These are phyloP conservation scores for Marasmius oreades DNA, from an alignment of 1,284 basidiomycete genomes.

Conservation along the genomic window DNA sequence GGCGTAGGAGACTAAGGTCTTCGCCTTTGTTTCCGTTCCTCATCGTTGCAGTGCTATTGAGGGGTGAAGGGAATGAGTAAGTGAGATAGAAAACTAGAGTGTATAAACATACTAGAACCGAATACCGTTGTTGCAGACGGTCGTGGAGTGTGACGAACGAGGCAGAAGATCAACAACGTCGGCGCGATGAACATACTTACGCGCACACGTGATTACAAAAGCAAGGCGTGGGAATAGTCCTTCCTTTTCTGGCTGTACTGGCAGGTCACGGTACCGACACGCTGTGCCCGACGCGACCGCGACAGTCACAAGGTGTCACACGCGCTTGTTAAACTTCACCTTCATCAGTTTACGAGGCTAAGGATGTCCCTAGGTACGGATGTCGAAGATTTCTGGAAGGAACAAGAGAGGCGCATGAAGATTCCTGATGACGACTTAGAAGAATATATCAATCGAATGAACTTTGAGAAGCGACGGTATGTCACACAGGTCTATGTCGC, in stretches of 20 bases:
- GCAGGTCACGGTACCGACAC: background rate
- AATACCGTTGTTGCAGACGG: too few species aligned
- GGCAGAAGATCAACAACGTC: too few species aligned
- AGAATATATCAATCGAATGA: constrained; percentile 26
- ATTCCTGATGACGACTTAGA: constrained; percentile 45
- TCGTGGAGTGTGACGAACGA: too few species aligned
- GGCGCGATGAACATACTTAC: too few species aligned
- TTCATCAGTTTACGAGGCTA: background rate
- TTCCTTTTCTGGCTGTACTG: background rate
- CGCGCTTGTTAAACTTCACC: background rate
- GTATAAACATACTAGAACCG: too few species aligned
- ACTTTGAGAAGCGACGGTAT: background rate
- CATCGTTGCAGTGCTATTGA: too few species aligned
- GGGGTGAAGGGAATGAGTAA: too few species aligned
- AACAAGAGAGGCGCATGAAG: constrained; percentile 51
- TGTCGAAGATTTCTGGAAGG: constrained; percentile 43
- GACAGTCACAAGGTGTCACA: background rate
- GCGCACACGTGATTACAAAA: too few species aligned
- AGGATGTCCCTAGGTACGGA: constrained; percentile 28
- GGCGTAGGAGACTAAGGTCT: too few species aligned
- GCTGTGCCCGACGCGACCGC: background rate
- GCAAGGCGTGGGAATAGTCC: too few species aligned
- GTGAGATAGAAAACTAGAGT: too few species aligned
- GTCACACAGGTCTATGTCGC: background rate
- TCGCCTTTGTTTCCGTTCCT: too few species aligned